Base-by-base conservation (phyloP, 371 early-diverging fungal species). In the Zopfochytrium polystomum region DNA sequence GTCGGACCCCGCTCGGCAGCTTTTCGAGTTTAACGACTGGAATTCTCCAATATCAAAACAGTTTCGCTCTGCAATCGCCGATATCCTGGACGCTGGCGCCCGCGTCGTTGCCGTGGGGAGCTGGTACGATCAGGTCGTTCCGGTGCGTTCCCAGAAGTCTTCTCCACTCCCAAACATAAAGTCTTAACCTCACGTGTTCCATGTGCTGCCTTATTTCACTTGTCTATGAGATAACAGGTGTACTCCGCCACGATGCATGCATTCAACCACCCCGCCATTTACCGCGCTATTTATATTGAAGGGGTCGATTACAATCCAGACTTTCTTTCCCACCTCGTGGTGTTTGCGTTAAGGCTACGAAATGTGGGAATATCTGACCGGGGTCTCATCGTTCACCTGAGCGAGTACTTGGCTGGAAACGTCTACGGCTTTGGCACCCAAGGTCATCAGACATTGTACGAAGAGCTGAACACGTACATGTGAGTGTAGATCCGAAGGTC, bases 81-180 rank as follows among this genome's bases (percentile, higher is more conserved):
- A 70, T 13, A 74, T 92, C 0, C 72, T 91, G 23, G 70, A 83
- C 2, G 63, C 73, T 1, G 89, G 90, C 1, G 83, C 90, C 18
- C 81, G 88, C 33, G 65, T 87, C 13, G 80, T 86, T 74, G 88
- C 61, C 72, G 88, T 60, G 82, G 88, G 22, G 80, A 87, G 7
- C 71, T 93, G 89, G 91, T 74, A 91, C 54, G 96, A 96, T 66
- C 95, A 96, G 65, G 95, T 93, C 0, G 95, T 94, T 0, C 95
- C 95, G 2, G 70, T 77, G n/a, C n/a, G n/a, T n/a, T n/a, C n/a
- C n/a, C n/a, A n/a, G n/a, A n/a, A n/a, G n/a, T n/a, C n/a, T n/a
- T n/a, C n/a, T n/a, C n/a, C n/a, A n/a, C n/a, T n/a, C n/a, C n/a
- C n/a, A n/a, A n/a, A n/a, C n/a, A n/a, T n/a, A n/a, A n/a, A n/a